Evolutionary conservation across 192 early-diverging fungal species (phyloP), one percentile per base, ranked within the genome.

Genomic region (Pecoramyces ruminantium): DNA sequence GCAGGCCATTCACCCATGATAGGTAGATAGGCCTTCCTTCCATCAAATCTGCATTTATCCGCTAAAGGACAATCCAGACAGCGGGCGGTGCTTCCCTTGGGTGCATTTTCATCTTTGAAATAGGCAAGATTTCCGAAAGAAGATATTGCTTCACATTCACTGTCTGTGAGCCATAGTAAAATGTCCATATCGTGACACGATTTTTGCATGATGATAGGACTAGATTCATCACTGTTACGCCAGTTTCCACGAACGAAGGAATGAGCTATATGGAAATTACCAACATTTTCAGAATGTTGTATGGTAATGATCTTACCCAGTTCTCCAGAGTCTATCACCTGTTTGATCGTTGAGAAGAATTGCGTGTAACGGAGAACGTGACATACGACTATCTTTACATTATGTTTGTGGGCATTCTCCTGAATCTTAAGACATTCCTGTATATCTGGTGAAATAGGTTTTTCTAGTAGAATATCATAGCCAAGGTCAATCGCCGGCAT

Each of bases 231-330:
- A 82, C 90, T 88, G 38, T 88, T 87, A 77, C 84, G 82, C 92
- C 90, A 92, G 83, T 91, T 92, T 6, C 92, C 92, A 11, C 92
- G 83, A 16, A 92, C 92, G 30, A 82, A 86, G 29, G 89, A 89
- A 78, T 92, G 92, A 5, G 90, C 89, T 86, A 91, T 92, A 80
- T 92, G 92, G 82, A 85, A 92, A 83, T 86, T 89, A 2, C 92
- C 92, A 5, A 92, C 90, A 0, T 91, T 90, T 80, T 93, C 92
- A 29, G 89, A 78, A 78, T 93, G 92, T 78, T 87, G 85, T 28
- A 93, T 88, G 79, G 90, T 89, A 77, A 92, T 83, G 51, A 93
- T 84, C 18, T 90, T 86, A 27, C 92, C 92, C 25, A 91, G 81
- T 6, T 82, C 83, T 0, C 86, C 86, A 14, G 83, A 81, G 29